These are phyloP conservation scores for Suillus variegatus DNA, from an alignment of 768 basidiomycete genomes.

Conservation along the genomic window DNA sequence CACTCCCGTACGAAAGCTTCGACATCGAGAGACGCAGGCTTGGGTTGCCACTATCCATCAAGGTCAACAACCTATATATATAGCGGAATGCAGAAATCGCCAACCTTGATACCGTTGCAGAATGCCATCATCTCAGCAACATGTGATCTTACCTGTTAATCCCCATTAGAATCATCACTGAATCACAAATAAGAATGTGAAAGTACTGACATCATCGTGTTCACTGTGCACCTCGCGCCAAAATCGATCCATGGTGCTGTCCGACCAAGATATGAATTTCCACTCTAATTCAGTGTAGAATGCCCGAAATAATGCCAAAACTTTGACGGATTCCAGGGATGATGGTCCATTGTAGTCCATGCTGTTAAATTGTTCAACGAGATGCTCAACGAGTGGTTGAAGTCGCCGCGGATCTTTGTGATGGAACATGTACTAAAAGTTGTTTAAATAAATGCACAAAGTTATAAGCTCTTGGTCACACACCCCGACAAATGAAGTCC, in stretches of 20 bases:
- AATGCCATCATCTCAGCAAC: constrained; percentile 76
- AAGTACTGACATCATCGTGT: constrained; percentile 68
- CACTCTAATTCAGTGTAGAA: constrained; percentile 76
- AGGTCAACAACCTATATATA: constrained; percentile 5
- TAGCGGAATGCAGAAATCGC: constrained; percentile 10
- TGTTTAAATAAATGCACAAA: constrained; percentile 7
- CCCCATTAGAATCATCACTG: constrained; percentile 5
- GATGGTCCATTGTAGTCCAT: constrained; percentile 83
- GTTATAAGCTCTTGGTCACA: constrained; percentile 9
- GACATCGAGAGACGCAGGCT: constrained; percentile 57
- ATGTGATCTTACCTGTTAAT: constrained; percentile 63
- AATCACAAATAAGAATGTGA: constrained; percentile 4
- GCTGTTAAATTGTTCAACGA: constrained; percentile 60
- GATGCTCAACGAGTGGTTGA: constrained; percentile 75
- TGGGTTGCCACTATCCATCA: constrained; percentile 57
- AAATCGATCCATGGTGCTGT: constrained; percentile 62
- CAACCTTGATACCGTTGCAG: constrained; percentile 71
- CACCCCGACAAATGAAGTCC: constrained; percentile 81
- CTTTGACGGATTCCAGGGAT: constrained; percentile 77
- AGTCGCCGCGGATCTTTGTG: constrained; percentile 82
- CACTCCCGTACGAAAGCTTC: constrained; percentile 73
- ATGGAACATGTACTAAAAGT: constrained; percentile 69
- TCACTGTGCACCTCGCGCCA: constrained; percentile 75
- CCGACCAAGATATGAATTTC: constrained; percentile 80
- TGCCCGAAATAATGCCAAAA: constrained; percentile 65